Evolutionary conservation across 257 asterid genomes (phyloP).

Genomic region (Jaltomata sinuosa): DNA sequence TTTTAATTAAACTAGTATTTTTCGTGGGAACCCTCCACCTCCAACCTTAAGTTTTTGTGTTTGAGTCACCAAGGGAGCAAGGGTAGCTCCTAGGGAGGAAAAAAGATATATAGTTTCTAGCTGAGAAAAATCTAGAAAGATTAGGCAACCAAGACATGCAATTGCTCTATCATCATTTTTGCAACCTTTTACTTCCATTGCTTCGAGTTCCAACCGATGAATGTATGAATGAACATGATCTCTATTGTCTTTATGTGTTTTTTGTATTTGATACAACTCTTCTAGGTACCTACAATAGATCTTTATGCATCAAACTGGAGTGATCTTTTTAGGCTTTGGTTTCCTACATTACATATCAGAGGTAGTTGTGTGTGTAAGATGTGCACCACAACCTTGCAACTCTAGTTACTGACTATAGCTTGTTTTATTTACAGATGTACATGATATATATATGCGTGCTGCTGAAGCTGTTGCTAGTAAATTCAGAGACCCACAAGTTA

Average conservation of each 20-base stretch:
- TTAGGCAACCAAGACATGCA: not conserved
- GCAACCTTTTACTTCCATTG: not conserved
- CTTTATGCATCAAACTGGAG: not conserved
- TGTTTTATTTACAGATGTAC: constrained; percentile 39
- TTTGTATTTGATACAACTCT: not conserved
- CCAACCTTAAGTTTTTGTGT: not conserved
- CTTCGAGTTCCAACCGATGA: not conserved
- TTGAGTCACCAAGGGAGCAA: not conserved
- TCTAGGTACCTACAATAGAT: not conserved
- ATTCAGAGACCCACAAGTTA: constrained; percentile 64
- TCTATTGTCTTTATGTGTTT: not conserved
- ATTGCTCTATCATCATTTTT: not conserved
- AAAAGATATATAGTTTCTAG: not conserved
- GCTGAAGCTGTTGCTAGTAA: constrained; percentile 45
- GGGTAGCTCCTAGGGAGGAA: not conserved
- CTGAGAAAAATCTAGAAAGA: not conserved
- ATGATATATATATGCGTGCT: constrained; percentile 46
- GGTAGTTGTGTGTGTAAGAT: not conserved
- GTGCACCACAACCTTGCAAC: not conserved
- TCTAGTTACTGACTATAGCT: not conserved
- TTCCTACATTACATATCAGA: not conserved
- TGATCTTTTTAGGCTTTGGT: not conserved
- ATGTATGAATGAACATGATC: not conserved
- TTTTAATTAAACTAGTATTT: not conserved
- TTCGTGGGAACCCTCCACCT: not conserved